These are phyloP conservation scores for Mortierella sp. DNA, from an alignment of 371 early-diverging fungal species.

Conservation along the genomic window DNA sequence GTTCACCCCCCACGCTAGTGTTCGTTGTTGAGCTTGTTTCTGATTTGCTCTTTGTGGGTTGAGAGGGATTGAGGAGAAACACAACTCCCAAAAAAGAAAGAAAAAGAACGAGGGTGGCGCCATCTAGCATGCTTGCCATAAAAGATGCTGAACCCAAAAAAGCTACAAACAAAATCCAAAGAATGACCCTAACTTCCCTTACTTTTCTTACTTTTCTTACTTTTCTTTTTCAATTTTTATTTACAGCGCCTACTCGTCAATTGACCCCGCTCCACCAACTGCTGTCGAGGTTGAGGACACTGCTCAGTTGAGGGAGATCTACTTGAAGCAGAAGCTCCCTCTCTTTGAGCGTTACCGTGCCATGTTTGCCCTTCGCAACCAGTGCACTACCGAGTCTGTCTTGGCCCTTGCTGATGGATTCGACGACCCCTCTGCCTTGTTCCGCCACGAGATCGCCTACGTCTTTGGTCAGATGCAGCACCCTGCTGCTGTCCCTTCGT, in stretches of 20 bases:
- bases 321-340: constrained; percentile 79
- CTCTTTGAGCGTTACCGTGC: constrained; percentile 98
- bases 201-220: not conserved
- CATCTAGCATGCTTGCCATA: not conserved
- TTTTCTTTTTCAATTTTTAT: not conserved
- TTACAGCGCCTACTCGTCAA: constrained; percentile 76
- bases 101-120: not conserved
- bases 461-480: constrained; percentile 99
- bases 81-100: not conserved
- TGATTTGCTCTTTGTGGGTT: not conserved
- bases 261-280: constrained; percentile 96
- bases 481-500: constrained; percentile 88
- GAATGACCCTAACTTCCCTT: not conserved
- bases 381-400: constrained; percentile 89
- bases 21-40: too few species aligned
- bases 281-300: constrained; percentile 66
- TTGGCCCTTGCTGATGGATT: constrained; percentile 92
- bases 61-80: not conserved
- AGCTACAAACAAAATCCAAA: not conserved
- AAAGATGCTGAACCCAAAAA: not conserved
- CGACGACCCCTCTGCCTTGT: constrained; percentile 87
- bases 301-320: constrained; percentile 72
- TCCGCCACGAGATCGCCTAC: constrained; percentile 98
- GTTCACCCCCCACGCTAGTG: not conserved
- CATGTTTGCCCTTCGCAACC: constrained; percentile 98